Conservation (phyloP, 2,329 filamentous ascomycete genomes). For the Colletotrichum sp. region DNA sequence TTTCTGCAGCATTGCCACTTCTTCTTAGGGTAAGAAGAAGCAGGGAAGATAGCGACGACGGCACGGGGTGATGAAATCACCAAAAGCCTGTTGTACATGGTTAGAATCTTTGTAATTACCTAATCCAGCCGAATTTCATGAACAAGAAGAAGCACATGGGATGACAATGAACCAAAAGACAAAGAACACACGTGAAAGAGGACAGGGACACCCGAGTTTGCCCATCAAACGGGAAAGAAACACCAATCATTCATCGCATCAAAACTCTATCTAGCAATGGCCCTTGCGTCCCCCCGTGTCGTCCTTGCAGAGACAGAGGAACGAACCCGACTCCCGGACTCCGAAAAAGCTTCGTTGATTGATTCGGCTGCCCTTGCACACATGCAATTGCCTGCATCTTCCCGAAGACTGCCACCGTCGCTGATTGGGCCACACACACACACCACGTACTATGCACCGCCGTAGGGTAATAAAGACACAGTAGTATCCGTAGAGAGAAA, state of each 20-base stretch:
- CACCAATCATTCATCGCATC: not conserved
- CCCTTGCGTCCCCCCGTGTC: not conserved
- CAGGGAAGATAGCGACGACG: not conserved
- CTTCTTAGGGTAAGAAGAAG: not conserved
- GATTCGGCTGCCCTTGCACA: not conserved
- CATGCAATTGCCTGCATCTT: not conserved
- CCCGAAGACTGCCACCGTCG: not conserved
- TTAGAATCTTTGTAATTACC: conserved; percentile 18
- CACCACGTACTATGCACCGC: not conserved
- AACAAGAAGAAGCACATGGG: not conserved
- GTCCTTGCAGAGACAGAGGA: not conserved
- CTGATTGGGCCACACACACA: not conserved
- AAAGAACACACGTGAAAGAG: not conserved
- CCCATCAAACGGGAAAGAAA: not conserved
- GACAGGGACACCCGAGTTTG: not conserved
- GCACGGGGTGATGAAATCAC: not conserved
- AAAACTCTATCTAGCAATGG: not conserved
- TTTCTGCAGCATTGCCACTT: not conserved
- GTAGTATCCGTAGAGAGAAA: not conserved
- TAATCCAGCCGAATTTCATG: conserved; percentile 2
- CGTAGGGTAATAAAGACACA: not conserved
- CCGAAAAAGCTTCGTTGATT: not conserved
- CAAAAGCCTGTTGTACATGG: not conserved
- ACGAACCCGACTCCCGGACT: not conserved
- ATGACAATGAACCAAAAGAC: not conserved